Evolutionary conservation across 1,284 basidiomycete genomes (phyloP), one percentile per base, ranked within the genome.

Genomic region (Fomitopsis betulina): DNA sequence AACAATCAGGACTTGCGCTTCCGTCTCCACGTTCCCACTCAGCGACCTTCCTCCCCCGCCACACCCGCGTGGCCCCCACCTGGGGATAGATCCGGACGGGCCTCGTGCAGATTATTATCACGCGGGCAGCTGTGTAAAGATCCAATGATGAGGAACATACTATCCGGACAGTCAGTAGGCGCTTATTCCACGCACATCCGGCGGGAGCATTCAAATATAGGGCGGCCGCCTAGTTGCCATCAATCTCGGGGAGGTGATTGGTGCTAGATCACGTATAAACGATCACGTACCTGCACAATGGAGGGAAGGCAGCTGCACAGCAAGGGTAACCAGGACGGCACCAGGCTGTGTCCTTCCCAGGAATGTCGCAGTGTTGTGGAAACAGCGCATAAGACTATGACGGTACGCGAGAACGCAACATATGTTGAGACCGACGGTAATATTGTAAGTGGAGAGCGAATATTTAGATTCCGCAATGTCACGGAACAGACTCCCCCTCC

Each of bases 21-120:
- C 45, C 47, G 17, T 53, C 49, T 32, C 49, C 49, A 51, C 49
- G 49, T 53, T 58, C 60, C 53, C 30, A 54, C 53, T 54, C 51
- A 55, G 45, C 59, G 59, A 57, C 25, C 49, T 19, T 50, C 47
- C 47, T 39, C 42, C 19, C 42, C 42, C 42, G 42, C 42, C 42
- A 8, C 50, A 35, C 23, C 32, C 32, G 37, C 50, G 27, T 38
- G 50, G n/a, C n/a, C n/a, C 13, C 37, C 32, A 13, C 27, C 32
- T 12, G 32, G 32, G 32, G 32, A 33, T 33, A 43, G n/a, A 23
- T 19, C 3, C 8, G 23, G 23, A 12, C 23, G 12, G 42, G 12
- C 42, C n/a, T n/a, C n/a, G n/a, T 15, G 45, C 23, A 25, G 25
- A 47, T 13, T 13, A 25, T 15, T 13, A 27, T 27, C 25, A 15